Evolutionary conservation across 768 basidiomycete species (phyloP), one percentile per base, ranked within the genome.

Genomic region (Tylopilus balloui): DNA sequence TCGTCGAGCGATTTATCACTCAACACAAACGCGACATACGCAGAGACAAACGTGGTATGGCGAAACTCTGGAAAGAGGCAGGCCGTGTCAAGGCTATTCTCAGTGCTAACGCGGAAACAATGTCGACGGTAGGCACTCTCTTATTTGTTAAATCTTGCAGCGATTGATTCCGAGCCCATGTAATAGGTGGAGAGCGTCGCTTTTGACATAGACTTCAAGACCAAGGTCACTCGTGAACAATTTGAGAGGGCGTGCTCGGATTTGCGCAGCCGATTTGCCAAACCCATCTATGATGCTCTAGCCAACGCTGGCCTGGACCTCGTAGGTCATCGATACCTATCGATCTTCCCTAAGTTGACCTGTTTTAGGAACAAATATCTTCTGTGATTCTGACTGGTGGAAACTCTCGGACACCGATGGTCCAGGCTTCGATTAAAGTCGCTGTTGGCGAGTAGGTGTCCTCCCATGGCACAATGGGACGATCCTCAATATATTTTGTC

Each of bases 381-480:
- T 94, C 92, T 1, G 84, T 98, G 40, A 92, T 98, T 59, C 74
- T 98, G n/a, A 85, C 88, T 25, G 96, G 96, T 28, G 96, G 96
- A 44, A 80, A 77, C 50, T 88, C 93, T 14, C 78, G 96, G 44
- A 88, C 86, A 6, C 96, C 96, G 0, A 88, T 98, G 83, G 80
- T 99, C 28, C 92, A 94, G 63, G 69, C 82, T 15, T 89, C 90
- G 9, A 74, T 99, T 48, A 83, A 80, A 59, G 73, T 75, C 5
- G 76, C 82, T 24, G 87, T 94, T 46, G 92, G 92, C 63, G 83
- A 86, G 80, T 86, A 66, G 52, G 86, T 77, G 14, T 4, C 6
- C 11, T 25, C 17, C 8, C 10, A 17, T 19, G 29, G 23, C 15
- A n/a, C 2, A 27, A 38, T 23, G 4, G 37, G 1, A 19, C 21